Evolutionary conservation across 1,284 basidiomycete species (phyloP), one percentile per base, ranked within the genome.

Genomic region (Naganishia liquefaciens): DNA sequence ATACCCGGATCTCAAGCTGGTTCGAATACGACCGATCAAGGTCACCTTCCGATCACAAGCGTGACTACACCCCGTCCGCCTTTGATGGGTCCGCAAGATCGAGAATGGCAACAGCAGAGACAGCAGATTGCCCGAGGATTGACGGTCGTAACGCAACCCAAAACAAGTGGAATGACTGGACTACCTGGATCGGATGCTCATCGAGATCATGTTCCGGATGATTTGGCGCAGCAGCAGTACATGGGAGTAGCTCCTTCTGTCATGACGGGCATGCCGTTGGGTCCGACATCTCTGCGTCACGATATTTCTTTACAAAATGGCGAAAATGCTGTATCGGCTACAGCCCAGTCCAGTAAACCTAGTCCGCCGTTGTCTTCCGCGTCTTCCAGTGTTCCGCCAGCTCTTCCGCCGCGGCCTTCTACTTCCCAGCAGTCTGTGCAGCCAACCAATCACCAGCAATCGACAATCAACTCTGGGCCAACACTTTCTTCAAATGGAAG

Each of bases 91-190:
- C 57, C 28, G 2, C 57, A 50, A 13, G 57, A 60, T 50, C 49
- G 46, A 33, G 46, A 33, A 50, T 23, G 57, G 57, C 57, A 60
- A 37, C 57, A 50, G 23, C 57, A 60, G 49, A 47, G 57, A 37
- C 57, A 60, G 23, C 57, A 60, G 27, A 60, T 60, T 30, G 57
- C 57, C 3, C 43, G 30, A 49, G 57, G 57, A 10, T 60, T 60
- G 42, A 60, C 57, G 9, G 57, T 60, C 2, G 57, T 60, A 11
- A 60, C 57, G 9, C 57, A 60, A 27, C 46, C 57, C 11, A n/a
- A 46, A 28, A 58, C 55, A 13, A 46, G 30, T 13, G 57, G 57
- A n/a, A 15, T 44, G 19, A 30, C 54, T 11, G 27, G 27, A 19
- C 39, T 42, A 3, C 23, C 42, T 30, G 54, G 6, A 3, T 21